These are phyloP conservation scores for Annulohypoxylon stygium DNA, from an alignment of 495 filamentous ascomycete genomes.

Conservation along the genomic window DNA sequence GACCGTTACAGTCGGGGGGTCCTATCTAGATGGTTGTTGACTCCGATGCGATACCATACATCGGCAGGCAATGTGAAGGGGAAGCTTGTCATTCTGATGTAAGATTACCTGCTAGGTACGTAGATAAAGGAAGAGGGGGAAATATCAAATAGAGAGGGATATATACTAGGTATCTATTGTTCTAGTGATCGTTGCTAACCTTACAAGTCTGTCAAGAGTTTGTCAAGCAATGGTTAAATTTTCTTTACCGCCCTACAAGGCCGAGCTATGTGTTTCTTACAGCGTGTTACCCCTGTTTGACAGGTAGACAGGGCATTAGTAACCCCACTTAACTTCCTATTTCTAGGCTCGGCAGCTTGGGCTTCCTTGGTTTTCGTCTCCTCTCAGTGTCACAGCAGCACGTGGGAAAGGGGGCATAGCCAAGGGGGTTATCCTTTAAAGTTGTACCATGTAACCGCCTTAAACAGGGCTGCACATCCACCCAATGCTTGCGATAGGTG, in stretches of 20 bases:
- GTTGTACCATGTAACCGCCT: constrained; percentile 4
- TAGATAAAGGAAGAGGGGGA: background rate
- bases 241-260: constrained; percentile 14
- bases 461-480: constrained; percentile 24
- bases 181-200: background rate
- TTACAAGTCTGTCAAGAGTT: background rate
- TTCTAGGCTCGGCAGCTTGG: constrained; percentile 18
- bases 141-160: too few species aligned
- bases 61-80: background rate
- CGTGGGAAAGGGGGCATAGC: constrained; percentile 27
- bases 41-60: constrained; percentile 28
- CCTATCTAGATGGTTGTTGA: constrained; percentile 28
- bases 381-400: constrained; percentile 36
- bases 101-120: constrained; percentile 1
- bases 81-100: background rate
- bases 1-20: constrained; percentile 24
- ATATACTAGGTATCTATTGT: background rate
- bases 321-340: constrained; percentile 31
- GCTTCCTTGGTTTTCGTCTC: constrained; percentile 16
- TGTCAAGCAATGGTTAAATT: background rate
- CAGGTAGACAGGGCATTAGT: constrained; percentile 13
- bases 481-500: constrained; percentile 1
- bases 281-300: constrained; percentile 23
- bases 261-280: background rate
- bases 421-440: constrained; percentile 1